phyloP scores from a whole-genome alignment of 2,329 filamentous ascomycete species.

The Fusarium concolor region DNA sequence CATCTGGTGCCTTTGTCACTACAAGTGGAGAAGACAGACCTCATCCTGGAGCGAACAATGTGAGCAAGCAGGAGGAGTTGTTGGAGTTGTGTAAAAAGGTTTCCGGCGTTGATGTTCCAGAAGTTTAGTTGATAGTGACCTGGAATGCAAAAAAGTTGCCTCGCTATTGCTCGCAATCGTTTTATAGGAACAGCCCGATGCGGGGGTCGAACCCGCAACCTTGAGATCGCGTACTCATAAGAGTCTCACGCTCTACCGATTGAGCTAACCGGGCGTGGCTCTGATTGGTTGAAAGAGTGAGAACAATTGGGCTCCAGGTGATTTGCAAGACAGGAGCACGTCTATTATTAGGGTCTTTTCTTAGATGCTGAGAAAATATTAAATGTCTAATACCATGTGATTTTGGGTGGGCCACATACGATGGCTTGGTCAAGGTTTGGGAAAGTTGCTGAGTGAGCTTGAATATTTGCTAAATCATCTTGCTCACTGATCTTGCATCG shows the following conservation, averaged over 20 bases:
- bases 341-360: accelerated
- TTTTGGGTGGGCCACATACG: too few species aligned
- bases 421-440: too few species aligned
- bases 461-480: too few species aligned
- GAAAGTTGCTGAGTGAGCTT: too few species aligned
- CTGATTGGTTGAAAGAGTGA: background rate
- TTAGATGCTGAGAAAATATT: too few species aligned
- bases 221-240: conserved; percentile 62
- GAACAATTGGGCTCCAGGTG: background rate
- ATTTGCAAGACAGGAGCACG: accelerated
- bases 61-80: conserved; percentile 34
- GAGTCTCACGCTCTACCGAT: conserved; percentile 75
- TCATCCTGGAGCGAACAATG: conserved; percentile 27
- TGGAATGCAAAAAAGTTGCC: conserved; percentile 1
- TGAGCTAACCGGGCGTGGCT: conserved; percentile 52
- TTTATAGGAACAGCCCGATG: conserved; percentile 51
- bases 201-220: conserved; percentile 66
- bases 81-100: conserved; percentile 17
- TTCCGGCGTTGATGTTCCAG: conserved; percentile 13
- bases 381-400: too few species aligned
- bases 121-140: background rate
- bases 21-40: conserved; percentile 14
- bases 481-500: too few species aligned
- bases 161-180: conserved; percentile 30
- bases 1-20: conserved; percentile 29